Conservation (phyloP, 495 filamentous ascomycete species). For the Articulospora tetracladia region DNA sequence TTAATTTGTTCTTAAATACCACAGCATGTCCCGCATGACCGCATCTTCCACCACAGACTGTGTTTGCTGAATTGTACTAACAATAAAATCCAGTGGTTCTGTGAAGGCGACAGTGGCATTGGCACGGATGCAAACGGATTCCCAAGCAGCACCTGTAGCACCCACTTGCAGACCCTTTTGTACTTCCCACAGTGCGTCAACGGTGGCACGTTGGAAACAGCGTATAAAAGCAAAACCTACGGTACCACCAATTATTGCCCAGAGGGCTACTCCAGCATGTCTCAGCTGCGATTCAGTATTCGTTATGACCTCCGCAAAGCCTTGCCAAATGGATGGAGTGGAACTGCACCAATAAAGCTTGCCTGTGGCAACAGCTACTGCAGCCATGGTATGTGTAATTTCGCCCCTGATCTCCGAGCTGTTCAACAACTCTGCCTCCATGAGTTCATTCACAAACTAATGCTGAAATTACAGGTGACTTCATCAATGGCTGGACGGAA, state of each 20-base stretch:
- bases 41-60: no score
- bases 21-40: not conserved
- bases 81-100: conserved; percentile 21
- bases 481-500: conserved; percentile 29
- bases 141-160: conserved; percentile 45
- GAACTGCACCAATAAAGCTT: conserved; percentile 25
- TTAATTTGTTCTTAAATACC: not conserved
- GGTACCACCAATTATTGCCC: conserved; percentile 22
- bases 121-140: conserved; percentile 13
- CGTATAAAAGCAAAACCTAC: conserved; percentile 18
- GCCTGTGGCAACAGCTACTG: conserved; percentile 24
- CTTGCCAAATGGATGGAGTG: conserved; percentile 26
- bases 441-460: not conserved
- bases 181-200: conserved; percentile 34
- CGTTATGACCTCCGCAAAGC: conserved; percentile 29
- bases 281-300: conserved; percentile 30
- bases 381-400: conserved; percentile 8
- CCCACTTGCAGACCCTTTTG: conserved; percentile 45
- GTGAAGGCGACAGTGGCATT: conserved; percentile 17
- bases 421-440: not conserved
- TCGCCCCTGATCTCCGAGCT: not conserved
- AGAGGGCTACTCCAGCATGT: conserved; percentile 22
- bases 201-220: conserved; percentile 19
- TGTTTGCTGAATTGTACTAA: not conserved
- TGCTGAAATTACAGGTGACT: conserved; percentile 5